Percentiles rank a stretch among this genome's conserved stretches.
Conservation (phyloP, 208 protist genomes). For the Crithidia expoeki region DNA sequence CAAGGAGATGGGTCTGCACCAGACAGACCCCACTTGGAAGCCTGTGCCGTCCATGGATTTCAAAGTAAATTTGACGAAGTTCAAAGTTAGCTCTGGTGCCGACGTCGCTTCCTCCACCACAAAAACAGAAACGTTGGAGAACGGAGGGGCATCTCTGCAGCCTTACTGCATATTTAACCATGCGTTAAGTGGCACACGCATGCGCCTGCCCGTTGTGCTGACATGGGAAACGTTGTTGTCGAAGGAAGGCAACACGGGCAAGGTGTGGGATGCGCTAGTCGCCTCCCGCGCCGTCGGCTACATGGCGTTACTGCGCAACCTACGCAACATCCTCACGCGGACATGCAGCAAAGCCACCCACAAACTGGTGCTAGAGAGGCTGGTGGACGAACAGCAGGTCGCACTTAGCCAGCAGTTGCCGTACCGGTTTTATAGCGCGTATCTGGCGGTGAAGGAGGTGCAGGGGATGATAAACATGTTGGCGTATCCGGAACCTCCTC, state of each 20-base stretch:
- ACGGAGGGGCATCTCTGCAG: conserved; percentile 23
- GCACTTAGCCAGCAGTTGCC: conserved; percentile 88
- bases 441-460: conserved; percentile 72
- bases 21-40: conserved; percentile 26
- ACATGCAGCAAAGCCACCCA: conserved; percentile 69
- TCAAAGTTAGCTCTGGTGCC: neutral
- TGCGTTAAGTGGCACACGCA: conserved; percentile 79
- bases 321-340: conserved; percentile 94
- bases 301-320: conserved; percentile 95
- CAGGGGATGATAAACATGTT: neutral
- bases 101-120: neutral
- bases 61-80: neutral
- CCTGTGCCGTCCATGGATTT: neutral
- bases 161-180: conserved; percentile 64
- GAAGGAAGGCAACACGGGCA: conserved; percentile 82
- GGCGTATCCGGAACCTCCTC: neutral
- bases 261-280: conserved; percentile 93
- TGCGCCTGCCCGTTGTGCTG: conserved; percentile 88
- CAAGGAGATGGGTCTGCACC: conserved; percentile 37
- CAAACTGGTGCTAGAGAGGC: conserved; percentile 36
- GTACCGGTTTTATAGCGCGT: conserved; percentile 93
- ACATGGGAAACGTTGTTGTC: conserved; percentile 94
- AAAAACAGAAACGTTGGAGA: neutral
- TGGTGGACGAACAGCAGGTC: conserved; percentile 74
- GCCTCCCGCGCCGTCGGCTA: conserved; percentile 86